Percentiles rank a stretch among this genome's conserved stretches.
Conservation (phyloP, 2,329 filamentous ascomycete genomes). For the Fusarium protoensiforme region DNA sequence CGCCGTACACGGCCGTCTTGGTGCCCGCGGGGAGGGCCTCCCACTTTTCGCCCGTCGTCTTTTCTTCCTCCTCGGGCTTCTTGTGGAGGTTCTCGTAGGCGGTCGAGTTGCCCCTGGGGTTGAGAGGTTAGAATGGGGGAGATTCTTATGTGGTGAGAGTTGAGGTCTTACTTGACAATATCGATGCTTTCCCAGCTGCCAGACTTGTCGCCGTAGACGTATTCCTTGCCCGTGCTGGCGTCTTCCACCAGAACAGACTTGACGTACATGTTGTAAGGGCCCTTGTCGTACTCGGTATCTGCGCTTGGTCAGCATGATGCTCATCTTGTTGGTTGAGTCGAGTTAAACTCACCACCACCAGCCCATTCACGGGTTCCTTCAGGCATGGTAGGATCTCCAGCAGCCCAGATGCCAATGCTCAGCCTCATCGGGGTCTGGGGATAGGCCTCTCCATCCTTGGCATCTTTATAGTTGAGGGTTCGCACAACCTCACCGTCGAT, state of each 20-base stretch:
- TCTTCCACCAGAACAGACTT: slow-evolving; percentile 68
- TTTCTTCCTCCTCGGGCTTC: slow-evolving; percentile 52
- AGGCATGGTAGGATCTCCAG: slow-evolving; percentile 66
- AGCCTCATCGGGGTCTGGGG: slow-evolving; percentile 83
- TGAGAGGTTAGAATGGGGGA: not conserved
- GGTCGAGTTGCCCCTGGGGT: slow-evolving; percentile 66
- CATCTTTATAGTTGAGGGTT: slow-evolving; percentile 69
- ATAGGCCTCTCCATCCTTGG: slow-evolving; percentile 71
- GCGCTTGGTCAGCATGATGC: not conserved
- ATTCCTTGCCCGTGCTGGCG: slow-evolving; percentile 72
- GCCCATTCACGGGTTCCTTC: slow-evolving; percentile 75
- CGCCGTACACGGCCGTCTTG: slow-evolving; percentile 65
- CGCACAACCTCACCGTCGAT: slow-evolving; percentile 76
- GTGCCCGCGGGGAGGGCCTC: slow-evolving; percentile 59
- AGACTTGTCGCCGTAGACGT: slow-evolving; percentile 70
- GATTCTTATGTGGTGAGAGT: not conserved
- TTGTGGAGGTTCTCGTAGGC: slow-evolving; percentile 56
- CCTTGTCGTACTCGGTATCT: slow-evolving; percentile 71
- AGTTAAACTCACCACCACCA: slow-evolving; percentile 58
- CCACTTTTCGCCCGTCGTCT: slow-evolving; percentile 65
- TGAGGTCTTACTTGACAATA: slow-evolving; percentile 57
- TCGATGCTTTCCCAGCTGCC: slow-evolving; percentile 75
- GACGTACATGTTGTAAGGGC: slow-evolving; percentile 80
- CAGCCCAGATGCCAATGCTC: slow-evolving; percentile 74
- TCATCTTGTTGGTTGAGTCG: rapidly evolving